These are phyloP conservation scores for Rhamnella rubrinervis DNA, from an alignment of 331 rosid genomes.

Conservation along the genomic window DNA sequence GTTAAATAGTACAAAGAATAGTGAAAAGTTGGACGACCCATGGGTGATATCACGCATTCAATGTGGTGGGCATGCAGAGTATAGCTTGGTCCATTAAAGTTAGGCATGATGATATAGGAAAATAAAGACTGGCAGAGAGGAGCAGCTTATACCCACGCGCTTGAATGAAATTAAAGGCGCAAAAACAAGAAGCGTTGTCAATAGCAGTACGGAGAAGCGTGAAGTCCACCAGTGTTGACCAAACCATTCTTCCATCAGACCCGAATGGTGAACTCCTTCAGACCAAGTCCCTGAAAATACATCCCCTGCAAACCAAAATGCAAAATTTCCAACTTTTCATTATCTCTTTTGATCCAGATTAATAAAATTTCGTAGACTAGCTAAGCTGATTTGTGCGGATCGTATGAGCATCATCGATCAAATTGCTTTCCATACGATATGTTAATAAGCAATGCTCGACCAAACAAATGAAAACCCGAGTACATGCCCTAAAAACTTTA, in stretches of 20 bases:
- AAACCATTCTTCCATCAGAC: slow-evolving; percentile 70
- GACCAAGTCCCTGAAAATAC: slow-evolving; percentile 66
- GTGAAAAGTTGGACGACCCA: too few relatives aligned
- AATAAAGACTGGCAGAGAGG: slow-evolving; percentile 2
- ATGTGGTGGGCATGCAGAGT: too few relatives aligned
- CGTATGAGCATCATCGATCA: too few relatives aligned
- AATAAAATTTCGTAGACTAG: not conserved
- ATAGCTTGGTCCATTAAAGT: not conserved
- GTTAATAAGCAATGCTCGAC: too few relatives aligned
- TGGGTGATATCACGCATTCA: too few relatives aligned
- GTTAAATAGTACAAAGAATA: too few relatives aligned
- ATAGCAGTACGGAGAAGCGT: slow-evolving; percentile 43
- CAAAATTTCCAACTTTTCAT: not conserved
- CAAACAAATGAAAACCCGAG: not conserved
- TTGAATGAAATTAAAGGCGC: slow-evolving; percentile 56
- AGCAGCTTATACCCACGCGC: slow-evolving; percentile 51
- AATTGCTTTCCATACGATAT: too few relatives aligned
- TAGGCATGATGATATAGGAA: not conserved
- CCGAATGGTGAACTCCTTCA: slow-evolving; percentile 47
- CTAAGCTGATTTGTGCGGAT: too few relatives aligned
- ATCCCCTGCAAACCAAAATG: slow-evolving; percentile 46
- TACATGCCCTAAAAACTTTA: not conserved
- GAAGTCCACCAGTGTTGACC: slow-evolving; percentile 67
- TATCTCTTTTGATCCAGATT: not conserved
- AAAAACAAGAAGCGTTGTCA: slow-evolving; percentile 50